These are phyloP conservation scores for Neophaeococcomyces aloes DNA, from an alignment of 2,329 filamentous ascomycete species.

Conservation along the genomic window DNA sequence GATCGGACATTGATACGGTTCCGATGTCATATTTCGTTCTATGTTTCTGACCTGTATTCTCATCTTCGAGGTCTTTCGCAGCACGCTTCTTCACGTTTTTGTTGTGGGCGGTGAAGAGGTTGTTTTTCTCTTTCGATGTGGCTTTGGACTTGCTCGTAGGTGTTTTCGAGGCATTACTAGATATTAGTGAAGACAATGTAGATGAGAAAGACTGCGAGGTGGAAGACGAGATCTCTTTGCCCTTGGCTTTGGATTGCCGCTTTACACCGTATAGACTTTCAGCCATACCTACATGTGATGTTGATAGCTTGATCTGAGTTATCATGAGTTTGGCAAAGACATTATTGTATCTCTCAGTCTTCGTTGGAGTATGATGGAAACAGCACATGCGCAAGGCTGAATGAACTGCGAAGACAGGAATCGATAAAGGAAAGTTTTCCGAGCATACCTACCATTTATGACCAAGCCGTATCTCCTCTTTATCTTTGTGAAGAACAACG, in stretches of 20 bases:
- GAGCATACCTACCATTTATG: too few relatives aligned
- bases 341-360: too few relatives aligned
- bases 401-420: too few relatives aligned
- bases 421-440: too few relatives aligned
- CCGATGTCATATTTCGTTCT: constrained; percentile 51
- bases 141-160: constrained; percentile 26
- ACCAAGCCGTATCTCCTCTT: too few relatives aligned
- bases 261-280: constrained; percentile 70
- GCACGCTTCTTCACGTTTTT: constrained; percentile 53
- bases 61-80: constrained; percentile 45
- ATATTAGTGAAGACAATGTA: constrained; percentile 72
- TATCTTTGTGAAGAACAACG: too few relatives aligned
- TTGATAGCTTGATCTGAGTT: too few relatives aligned
- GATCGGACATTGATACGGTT: constrained; percentile 44
- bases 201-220: constrained; percentile 77
- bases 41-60: constrained; percentile 52
- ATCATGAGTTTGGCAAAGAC: too few relatives aligned
- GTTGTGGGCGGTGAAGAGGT: constrained; percentile 60
- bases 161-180: constrained; percentile 40
- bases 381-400: too few relatives aligned
- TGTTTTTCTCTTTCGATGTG: constrained; percentile 49
- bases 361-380: too few relatives aligned
- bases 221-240: constrained; percentile 53
- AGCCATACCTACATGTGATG: constrained; percentile 28
- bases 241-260: constrained; percentile 50